Percentiles rank a stretch among this genome's conserved stretches.
Evolutionary conservation across 2,329 filamentous ascomycete genomes (phyloP).

Genomic region (Colletotrichum liaoningense): DNA sequence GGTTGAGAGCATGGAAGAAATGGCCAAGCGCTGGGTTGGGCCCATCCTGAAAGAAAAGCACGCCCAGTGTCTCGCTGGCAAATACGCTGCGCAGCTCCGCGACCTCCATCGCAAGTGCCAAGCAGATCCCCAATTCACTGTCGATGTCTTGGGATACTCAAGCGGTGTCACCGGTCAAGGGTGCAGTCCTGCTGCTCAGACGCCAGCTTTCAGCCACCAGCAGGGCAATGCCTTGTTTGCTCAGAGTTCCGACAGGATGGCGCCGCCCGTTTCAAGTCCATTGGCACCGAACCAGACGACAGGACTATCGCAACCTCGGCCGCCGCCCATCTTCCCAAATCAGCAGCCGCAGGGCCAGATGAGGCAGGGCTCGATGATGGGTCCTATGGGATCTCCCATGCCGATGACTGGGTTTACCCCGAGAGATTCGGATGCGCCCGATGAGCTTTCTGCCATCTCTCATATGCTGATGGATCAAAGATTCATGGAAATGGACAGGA

Average conservation of each 20-base stretch:
- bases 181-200: slow-evolving; percentile 20
- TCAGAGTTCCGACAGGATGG: background rate
- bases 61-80: slow-evolving; percentile 36
- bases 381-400: slow-evolving; percentile 16
- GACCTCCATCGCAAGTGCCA: slow-evolving; percentile 32
- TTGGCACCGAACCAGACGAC: background rate
- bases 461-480: slow-evolving; percentile 45
- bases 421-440: slow-evolving; percentile 28
- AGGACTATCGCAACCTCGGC: background rate
- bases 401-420: slow-evolving; percentile 12
- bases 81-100: slow-evolving; percentile 38
- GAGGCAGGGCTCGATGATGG: slow-evolving; percentile 14
- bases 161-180: slow-evolving; percentile 21
- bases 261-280: background rate
- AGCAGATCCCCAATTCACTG: slow-evolving; percentile 22
- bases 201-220: slow-evolving; percentile 23
- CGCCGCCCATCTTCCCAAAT: slow-evolving; percentile 1
- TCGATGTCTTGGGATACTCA: slow-evolving; percentile 39
- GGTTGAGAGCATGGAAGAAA: slow-evolving; percentile 43
- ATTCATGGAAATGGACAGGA: slow-evolving; percentile 46
- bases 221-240: slow-evolving; percentile 21
- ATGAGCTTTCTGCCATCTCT: slow-evolving; percentile 45
- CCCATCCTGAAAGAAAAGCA: slow-evolving; percentile 15
- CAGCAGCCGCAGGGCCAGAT: slow-evolving; percentile 14
- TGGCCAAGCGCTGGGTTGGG: slow-evolving; percentile 44